Conservation (phyloP, 2,329 filamentous ascomycete genomes). For the Venturia nashicola region DNA sequence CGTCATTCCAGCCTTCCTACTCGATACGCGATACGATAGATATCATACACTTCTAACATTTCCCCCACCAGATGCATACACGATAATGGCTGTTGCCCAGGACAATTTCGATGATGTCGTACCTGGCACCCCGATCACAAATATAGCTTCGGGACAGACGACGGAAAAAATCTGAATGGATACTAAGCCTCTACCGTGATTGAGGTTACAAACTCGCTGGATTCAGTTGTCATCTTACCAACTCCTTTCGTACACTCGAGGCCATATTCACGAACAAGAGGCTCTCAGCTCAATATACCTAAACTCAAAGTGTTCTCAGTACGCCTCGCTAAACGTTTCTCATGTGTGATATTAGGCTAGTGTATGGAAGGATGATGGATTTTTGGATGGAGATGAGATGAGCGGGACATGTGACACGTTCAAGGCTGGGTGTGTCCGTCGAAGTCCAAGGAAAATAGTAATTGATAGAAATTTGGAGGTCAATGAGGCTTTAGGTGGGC, state of each 20-base stretch:
- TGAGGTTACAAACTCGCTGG: too few relatives aligned
- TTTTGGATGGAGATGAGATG: neutral
- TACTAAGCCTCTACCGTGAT: too few relatives aligned
- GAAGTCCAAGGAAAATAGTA: neutral
- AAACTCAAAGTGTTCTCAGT: too few relatives aligned
- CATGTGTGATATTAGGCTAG: neutral
- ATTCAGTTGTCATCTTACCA: too few relatives aligned
- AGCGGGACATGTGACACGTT: neutral
- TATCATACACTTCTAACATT: neutral
- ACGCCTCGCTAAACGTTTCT: neutral
- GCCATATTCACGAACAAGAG: too few relatives aligned
- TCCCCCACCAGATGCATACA: slow-evolving; percentile 10
- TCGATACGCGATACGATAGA: neutral
- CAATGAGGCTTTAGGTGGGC: neutral
- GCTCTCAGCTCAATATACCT: too few relatives aligned
- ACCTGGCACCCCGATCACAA: slow-evolving; percentile 5
- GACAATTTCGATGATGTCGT: slow-evolving; percentile 12
- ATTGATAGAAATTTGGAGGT: neutral
- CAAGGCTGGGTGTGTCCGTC: neutral
- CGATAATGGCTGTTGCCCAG: slow-evolving; percentile 9
- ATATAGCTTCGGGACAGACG: neutral
- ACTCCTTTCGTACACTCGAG: too few relatives aligned
- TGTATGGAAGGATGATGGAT: neutral
- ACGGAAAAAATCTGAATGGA: neutral
- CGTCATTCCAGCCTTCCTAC: slow-evolving; percentile 28